Conservation (phyloP, 495 filamentous ascomycete species). For the Neurospora sp. region DNA sequence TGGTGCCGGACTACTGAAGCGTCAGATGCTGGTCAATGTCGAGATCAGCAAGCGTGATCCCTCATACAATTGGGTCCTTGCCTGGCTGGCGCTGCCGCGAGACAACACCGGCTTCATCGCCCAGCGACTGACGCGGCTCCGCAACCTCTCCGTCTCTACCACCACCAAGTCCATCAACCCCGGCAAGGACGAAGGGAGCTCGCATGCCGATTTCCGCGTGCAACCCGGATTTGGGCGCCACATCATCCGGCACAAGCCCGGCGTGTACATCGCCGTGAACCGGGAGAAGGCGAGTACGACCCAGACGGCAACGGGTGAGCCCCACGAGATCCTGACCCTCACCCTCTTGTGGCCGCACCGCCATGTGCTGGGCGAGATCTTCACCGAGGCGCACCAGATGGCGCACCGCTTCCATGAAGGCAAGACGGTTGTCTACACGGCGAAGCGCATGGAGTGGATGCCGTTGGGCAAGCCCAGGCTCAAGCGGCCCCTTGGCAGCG, state of each 20-base stretch:
- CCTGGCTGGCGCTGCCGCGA: slow-evolving; percentile 86
- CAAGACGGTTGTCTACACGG: slow-evolving; percentile 89
- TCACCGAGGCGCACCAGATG: slow-evolving; percentile 71
- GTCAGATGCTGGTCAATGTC: slow-evolving; percentile 84
- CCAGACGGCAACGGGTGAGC: slow-evolving; percentile 66
- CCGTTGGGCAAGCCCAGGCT: slow-evolving; percentile 79
- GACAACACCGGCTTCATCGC: slow-evolving; percentile 35
- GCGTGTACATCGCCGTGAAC: slow-evolving; percentile 70
- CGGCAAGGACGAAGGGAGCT: slow-evolving; percentile 52
- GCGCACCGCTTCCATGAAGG: slow-evolving; percentile 70
- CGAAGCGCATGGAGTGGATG: slow-evolving; percentile 68
- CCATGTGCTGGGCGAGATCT: slow-evolving; percentile 75
- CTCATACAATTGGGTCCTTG: slow-evolving; percentile 86
- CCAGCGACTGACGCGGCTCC: slow-evolving; percentile 38
- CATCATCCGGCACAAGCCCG: slow-evolving; percentile 72
- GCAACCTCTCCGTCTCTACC: slow-evolving; percentile 38
- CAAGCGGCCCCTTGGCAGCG: slow-evolving; percentile 80
- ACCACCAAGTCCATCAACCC: slow-evolving; percentile 49
- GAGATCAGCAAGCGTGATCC: slow-evolving; percentile 91
- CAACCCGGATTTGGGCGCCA: slow-evolving; percentile 85
- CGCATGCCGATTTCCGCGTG: slow-evolving; percentile 72
- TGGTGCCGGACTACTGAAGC: slow-evolving; percentile 59
- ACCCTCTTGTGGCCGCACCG: slow-evolving; percentile 85
- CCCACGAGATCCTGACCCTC: slow-evolving; percentile 88
- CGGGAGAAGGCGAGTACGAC: slow-evolving; percentile 67